phyloP scores from a whole-genome alignment of 2,329 filamentous ascomycete species.

The Calonectria hawksworthii region DNA sequence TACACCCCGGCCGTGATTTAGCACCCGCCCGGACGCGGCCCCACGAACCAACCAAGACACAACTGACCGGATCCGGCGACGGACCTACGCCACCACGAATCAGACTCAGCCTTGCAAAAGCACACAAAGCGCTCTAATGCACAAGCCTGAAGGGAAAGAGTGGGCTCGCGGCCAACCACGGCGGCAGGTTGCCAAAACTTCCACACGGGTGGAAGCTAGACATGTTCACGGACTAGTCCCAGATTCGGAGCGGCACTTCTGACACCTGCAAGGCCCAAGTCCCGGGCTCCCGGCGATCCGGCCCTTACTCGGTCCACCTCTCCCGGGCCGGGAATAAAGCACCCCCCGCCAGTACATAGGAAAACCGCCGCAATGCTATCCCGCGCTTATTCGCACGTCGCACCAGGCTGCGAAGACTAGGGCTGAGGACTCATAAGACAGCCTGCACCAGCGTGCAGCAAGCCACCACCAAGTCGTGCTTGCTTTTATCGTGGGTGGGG shows the following conservation, averaged over 20 bases:
- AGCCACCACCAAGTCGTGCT: background rate
- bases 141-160: background rate
- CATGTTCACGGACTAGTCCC: background rate
- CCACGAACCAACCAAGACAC: background rate
- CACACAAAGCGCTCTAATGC: background rate
- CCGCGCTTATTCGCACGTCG: background rate
- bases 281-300: background rate
- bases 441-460: background rate
- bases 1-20: background rate
- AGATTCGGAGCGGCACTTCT: background rate
- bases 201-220: background rate
- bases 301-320: background rate
- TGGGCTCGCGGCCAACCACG: background rate
- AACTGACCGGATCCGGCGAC: background rate
- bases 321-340: background rate
- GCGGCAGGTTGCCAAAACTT: background rate
- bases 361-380: background rate
- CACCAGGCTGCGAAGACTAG: background rate
- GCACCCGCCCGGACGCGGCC: background rate
- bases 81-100: background rate
- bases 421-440: background rate
- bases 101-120: background rate
- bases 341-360: background rate
- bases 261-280: background rate
- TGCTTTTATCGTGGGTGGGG: background rate